Evolutionary conservation across 1,139 yeast genomes (phyloP).

Genomic region (Nakaseomyces sp.): DNA sequence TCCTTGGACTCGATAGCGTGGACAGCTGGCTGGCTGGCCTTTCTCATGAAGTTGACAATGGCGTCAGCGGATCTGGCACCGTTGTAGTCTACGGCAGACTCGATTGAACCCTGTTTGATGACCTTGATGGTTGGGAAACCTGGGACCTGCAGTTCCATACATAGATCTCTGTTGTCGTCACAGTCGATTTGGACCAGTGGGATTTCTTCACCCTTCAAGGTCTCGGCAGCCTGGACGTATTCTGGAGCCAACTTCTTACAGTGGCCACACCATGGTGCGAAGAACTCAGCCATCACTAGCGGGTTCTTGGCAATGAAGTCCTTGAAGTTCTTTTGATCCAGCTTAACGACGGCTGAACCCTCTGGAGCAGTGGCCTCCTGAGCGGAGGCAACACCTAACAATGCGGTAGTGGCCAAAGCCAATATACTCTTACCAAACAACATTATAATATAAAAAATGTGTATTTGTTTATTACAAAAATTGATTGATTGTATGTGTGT

Average conservation of each 20-base stretch:
- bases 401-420: constrained; percentile 10
- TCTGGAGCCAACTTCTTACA: constrained; percentile 93
- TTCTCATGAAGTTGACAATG: constrained; percentile 69
- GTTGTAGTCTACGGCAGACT: constrained; percentile 49
- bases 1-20: constrained; percentile 41
- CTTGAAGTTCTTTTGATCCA: constrained; percentile 54
- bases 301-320: constrained; percentile 62
- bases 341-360: constrained; percentile 81
- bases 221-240: constrained; percentile 75
- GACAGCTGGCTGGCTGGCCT: constrained; percentile 79
- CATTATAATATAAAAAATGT: not conserved
- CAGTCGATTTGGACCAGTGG: constrained; percentile 89
- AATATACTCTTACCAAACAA: constrained; percentile 4
- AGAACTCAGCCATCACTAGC: constrained; percentile 85
- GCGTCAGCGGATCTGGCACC: constrained; percentile 82
- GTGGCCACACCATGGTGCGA: constrained; percentile 99
- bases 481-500: not conserved
- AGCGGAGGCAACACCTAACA: constrained; percentile 20
- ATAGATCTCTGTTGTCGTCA: constrained; percentile 74
- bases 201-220: constrained; percentile 55
- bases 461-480: no score
- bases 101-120: constrained; percentile 52
- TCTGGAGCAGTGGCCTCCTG: constrained; percentile 61
- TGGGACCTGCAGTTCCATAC: constrained; percentile 62
- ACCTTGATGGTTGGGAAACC: constrained; percentile 93